Conservation (phyloP, 257 asterid genomes). For the Nicotiana noctiflora region DNA sequence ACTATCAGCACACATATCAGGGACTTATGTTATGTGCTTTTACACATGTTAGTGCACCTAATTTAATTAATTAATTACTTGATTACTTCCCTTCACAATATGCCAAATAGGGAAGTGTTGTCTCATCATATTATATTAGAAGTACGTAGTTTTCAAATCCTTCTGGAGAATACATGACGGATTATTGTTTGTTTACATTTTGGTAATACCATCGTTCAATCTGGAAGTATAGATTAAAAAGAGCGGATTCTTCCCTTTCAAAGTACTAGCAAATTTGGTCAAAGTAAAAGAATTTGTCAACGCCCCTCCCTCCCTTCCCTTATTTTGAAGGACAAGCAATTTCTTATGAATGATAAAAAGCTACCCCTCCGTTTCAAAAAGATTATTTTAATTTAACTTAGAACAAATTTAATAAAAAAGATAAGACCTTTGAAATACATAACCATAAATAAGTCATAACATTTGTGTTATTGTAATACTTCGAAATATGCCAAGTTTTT, state of each 20-base stretch:
- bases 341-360: background rate
- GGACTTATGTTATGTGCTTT: too few relatives aligned
- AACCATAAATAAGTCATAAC: too few relatives aligned
- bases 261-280: background rate
- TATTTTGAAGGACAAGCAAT: background rate
- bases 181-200: too few relatives aligned
- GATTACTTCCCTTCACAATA: background rate
- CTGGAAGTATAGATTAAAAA: background rate
- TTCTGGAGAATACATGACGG: background rate
- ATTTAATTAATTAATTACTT: background rate
- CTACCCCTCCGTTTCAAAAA: too few relatives aligned
- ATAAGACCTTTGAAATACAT: too few relatives aligned
- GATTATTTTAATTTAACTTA: too few relatives aligned
- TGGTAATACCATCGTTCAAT: background rate
- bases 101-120: background rate
- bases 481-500: too few relatives aligned
- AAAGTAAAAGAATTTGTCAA: background rate
- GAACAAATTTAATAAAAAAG: too few relatives aligned
- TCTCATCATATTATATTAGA: too few relatives aligned
- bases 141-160: background rate
- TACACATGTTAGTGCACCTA: too few relatives aligned
- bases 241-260: background rate
- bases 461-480: too few relatives aligned
- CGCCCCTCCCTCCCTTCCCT: background rate
- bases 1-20: too few relatives aligned